These are phyloP conservation scores for Melaleuca quinquenervia DNA, from an alignment of 345 rosid genomes.

Conservation along the genomic window DNA sequence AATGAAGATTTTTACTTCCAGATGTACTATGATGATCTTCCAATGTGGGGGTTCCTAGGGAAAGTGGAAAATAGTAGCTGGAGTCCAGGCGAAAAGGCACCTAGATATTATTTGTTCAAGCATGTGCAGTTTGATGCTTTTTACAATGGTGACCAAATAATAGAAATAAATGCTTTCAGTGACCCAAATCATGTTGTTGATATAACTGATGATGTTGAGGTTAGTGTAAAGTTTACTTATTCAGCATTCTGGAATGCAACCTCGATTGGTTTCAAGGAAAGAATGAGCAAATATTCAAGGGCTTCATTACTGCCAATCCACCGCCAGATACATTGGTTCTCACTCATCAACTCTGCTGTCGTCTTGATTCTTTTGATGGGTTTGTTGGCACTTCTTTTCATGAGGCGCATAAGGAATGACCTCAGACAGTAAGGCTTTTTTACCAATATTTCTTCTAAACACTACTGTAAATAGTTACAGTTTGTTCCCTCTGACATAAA, in stretches of 20 bases:
- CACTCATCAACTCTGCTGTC: slow-evolving; percentile 45
- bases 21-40: slow-evolving; percentile 82
- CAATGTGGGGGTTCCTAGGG: slow-evolving; percentile 87
- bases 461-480: neutral
- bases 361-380: slow-evolving; percentile 44
- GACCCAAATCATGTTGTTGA: slow-evolving; percentile 58
- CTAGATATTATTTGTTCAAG: slow-evolving; percentile 54
- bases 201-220: slow-evolving; percentile 45
- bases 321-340: slow-evolving; percentile 61
- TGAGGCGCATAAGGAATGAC: slow-evolving; percentile 64
- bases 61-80: slow-evolving; percentile 44
- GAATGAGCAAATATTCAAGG: slow-evolving; percentile 54
- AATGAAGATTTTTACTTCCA: slow-evolving; percentile 70
- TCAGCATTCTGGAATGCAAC: slow-evolving; percentile 68
- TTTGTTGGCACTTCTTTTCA: slow-evolving; percentile 39
- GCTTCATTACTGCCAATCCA: slow-evolving; percentile 40
- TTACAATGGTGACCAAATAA: slow-evolving; percentile 41
- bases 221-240: slow-evolving; percentile 62
- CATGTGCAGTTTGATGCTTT: slow-evolving; percentile 56
- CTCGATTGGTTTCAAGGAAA: slow-evolving; percentile 28
- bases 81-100: slow-evolving; percentile 10
- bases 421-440: slow-evolving; percentile 35
- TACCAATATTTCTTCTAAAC: neutral
- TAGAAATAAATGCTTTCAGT: slow-evolving; percentile 49
- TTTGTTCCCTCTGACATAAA: neutral